phyloP scores from a whole-genome alignment of 495 filamentous ascomycete species.

The Pyrenopolyporus hunteri region DNA sequence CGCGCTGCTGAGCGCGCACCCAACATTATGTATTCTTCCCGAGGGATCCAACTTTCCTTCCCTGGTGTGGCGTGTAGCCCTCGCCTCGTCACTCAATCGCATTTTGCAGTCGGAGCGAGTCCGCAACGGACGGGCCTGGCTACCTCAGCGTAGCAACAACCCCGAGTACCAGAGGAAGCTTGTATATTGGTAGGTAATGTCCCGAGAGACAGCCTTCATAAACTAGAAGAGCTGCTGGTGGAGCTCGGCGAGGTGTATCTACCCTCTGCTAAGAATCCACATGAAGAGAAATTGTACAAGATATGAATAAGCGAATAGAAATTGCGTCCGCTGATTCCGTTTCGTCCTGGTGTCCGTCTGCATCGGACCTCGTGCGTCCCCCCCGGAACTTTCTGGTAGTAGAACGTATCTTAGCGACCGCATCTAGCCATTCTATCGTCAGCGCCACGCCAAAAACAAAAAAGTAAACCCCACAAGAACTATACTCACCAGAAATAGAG shows the following conservation, averaged over 20 bases:
- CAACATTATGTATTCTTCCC: neutral
- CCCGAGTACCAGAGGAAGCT: neutral
- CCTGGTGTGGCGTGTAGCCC: neutral
- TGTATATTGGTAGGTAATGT: neutral
- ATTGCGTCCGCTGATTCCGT: constrained; percentile 89
- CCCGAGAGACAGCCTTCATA: neutral
- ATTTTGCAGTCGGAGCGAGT: neutral
- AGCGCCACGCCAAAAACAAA: neutral
- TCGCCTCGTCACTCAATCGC: neutral
- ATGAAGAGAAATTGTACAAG: constrained; percentile 92
- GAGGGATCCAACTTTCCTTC: neutral
- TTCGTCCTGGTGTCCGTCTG: constrained; percentile 78
- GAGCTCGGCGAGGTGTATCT: neutral
- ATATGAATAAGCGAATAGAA: constrained; percentile 94
- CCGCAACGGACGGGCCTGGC: neutral
- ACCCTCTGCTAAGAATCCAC: constrained; percentile 76
- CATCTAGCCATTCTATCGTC: constrained; percentile 63
- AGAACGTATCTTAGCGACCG: constrained; percentile 95
- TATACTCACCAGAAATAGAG: constrained; percentile 84
- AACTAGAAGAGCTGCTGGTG: neutral
- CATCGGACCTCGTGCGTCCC: constrained; percentile 66
- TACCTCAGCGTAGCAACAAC: neutral
- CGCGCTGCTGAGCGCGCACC: no score
- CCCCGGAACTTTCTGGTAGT: constrained; percentile 78
- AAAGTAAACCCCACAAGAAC: neutral